These are phyloP conservation scores for Yamadazyma epiphylla DNA, from an alignment of 1,139 yeast species.

Conservation along the genomic window DNA sequence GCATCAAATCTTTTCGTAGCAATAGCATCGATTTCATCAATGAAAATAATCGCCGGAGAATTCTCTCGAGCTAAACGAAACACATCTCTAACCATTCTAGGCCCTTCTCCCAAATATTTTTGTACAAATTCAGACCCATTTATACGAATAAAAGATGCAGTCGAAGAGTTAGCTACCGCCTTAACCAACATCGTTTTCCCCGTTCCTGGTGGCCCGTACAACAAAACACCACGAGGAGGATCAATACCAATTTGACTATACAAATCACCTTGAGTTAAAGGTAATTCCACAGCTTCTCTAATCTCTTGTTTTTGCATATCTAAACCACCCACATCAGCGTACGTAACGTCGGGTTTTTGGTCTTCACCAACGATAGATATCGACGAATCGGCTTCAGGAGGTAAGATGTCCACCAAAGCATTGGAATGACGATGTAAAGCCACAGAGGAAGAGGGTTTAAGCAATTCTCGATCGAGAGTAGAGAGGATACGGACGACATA, in stretches of 20 bases:
- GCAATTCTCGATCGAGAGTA: conserved; percentile 88
- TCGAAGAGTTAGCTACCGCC: conserved; percentile 96
- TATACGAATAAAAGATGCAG: conserved; percentile 93
- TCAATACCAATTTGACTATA: conserved; percentile 98
- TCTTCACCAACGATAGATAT: conserved; percentile 93
- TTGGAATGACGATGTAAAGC: conserved; percentile 98
- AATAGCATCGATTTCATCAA: conserved; percentile 98
- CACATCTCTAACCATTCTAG: conserved; percentile 98
- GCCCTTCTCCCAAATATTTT: conserved; percentile 98
- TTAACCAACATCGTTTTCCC: conserved; percentile 99
- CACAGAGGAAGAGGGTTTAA: conserved; percentile 92
- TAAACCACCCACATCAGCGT: conserved; percentile 96
- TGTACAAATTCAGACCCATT: conserved; percentile 98
- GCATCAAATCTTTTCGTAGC: conserved; percentile 99
- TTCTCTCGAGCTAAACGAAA: conserved; percentile 96
- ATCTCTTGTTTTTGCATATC: conserved; percentile 99
- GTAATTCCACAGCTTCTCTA: conserved; percentile 96
- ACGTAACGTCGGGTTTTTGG: conserved; percentile 86
- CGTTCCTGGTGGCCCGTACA: conserved; percentile 99
- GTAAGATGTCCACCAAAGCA: conserved; percentile 93
- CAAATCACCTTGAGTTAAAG: conserved; percentile 91
- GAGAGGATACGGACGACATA: conserved; percentile 93
- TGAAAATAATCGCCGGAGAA: conserved; percentile 93
- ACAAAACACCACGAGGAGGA: conserved; percentile 95
- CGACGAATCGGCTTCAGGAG: conserved; percentile 98